phyloP scores from a whole-genome alignment of 2,329 filamentous ascomycete genomes.

The Colletotrichum ledebouriae region DNA sequence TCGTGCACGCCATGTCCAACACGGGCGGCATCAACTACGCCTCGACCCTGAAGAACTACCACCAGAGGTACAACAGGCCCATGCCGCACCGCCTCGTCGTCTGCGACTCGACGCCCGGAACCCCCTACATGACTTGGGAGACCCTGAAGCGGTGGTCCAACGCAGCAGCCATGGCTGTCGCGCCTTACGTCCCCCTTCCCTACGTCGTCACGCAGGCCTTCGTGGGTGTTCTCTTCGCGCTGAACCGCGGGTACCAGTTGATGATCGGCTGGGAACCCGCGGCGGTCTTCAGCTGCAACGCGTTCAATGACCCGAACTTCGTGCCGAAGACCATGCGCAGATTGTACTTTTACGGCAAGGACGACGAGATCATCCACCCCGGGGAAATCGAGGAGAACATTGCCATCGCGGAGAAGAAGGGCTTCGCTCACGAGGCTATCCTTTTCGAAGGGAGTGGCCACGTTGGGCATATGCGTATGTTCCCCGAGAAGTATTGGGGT shows the following conservation, averaged over 20 bases:
- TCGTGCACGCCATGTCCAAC: slow-evolving; percentile 70
- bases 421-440: slow-evolving; percentile 63
- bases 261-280: slow-evolving; percentile 56
- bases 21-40: slow-evolving; percentile 68
- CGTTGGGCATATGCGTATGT: slow-evolving; percentile 71
- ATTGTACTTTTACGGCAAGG: slow-evolving; percentile 71
- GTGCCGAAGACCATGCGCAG: slow-evolving; percentile 56
- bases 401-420: slow-evolving; percentile 59
- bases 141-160: slow-evolving; percentile 65
- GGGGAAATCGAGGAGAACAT: slow-evolving; percentile 69
- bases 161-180: slow-evolving; percentile 65
- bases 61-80: slow-evolving; percentile 51
- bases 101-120: slow-evolving; percentile 67
- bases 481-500: slow-evolving; percentile 70
- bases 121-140: slow-evolving; percentile 54
- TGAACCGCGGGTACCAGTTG: slow-evolving; percentile 52
- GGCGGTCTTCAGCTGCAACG: slow-evolving; percentile 46
- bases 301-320: slow-evolving; percentile 38
- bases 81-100: slow-evolving; percentile 64
- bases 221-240: slow-evolving; percentile 59
- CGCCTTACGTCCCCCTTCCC: slow-evolving; percentile 63
- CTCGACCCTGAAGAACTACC: slow-evolving; percentile 62
- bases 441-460: slow-evolving; percentile 71
- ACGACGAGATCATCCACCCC: slow-evolving; percentile 68
- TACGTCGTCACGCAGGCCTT: slow-evolving; percentile 61